These are phyloP conservation scores for Phytophthora kernoviae DNA, from an alignment of 352 stramenopile genomes.

Conservation along the genomic window DNA sequence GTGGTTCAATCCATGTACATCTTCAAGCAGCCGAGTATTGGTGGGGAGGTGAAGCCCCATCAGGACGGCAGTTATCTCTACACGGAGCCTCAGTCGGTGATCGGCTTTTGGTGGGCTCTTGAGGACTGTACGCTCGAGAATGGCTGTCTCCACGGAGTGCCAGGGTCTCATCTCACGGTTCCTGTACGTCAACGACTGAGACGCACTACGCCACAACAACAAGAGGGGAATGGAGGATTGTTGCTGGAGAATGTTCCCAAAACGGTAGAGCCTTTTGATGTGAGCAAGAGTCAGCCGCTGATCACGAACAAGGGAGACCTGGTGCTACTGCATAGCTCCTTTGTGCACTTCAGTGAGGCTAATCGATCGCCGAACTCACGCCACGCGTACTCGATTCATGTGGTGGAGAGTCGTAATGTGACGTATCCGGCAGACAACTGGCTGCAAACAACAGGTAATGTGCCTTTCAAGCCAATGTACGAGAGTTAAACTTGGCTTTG, in stretches of 20 bases:
- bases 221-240: constrained; percentile 36
- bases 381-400: constrained; percentile 96
- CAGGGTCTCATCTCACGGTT: constrained; percentile 88
- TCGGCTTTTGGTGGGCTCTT: constrained; percentile 96
- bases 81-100: constrained; percentile 94
- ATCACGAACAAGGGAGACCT: constrained; percentile 94
- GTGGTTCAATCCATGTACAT: constrained; percentile 98
- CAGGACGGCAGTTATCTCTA: constrained; percentile 97
- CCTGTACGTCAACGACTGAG: constrained; percentile 86
- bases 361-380: constrained; percentile 89
- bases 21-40: constrained; percentile 95
- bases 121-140: constrained; percentile 95
- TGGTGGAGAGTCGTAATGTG: constrained; percentile 91
- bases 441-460: constrained; percentile 90
- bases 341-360: constrained; percentile 96
- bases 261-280: constrained; percentile 57
- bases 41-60: constrained; percentile 94
- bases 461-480: constrained; percentile 71
- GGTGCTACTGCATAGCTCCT: constrained; percentile 91
- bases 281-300: constrained; percentile 61
- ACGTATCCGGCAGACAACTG: constrained; percentile 92
- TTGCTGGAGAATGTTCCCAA: constrained; percentile 70
- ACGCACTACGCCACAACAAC: constrained; percentile 63
- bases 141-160: constrained; percentile 94
- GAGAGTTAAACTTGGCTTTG: constrained; percentile 34